Base-by-base conservation (phyloP, 2,329 filamentous ascomycete species). In the Microcera coccophila region DNA sequence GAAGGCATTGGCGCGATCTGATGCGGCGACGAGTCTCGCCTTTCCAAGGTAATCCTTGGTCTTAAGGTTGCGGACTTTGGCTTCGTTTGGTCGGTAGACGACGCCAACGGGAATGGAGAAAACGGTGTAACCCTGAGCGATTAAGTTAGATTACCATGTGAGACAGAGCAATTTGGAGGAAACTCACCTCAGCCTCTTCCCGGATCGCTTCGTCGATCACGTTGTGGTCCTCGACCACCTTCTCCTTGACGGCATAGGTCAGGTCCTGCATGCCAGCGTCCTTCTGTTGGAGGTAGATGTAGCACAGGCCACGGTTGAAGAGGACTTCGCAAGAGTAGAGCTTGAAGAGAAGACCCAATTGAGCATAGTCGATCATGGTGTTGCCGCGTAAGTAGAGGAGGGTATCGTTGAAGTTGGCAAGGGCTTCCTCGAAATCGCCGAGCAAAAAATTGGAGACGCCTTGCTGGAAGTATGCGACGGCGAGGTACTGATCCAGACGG, bases 321-420 rank as follows among this genome's bases (percentile, higher is more conserved):
- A 98, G 75, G 3, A 96, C 91, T 62, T 98, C 93, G 70, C 93
- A 98, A 1, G 93, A 96, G 67, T 91, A 97, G 10, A 98, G 74
- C 66, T 95, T 95, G 74, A 97, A 98, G 45, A 94, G 85, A 34
- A 98, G 78, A 16, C 93, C 93, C 37, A 98, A 70, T 66, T 98
- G 93, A 47, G 95, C 89, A 66, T 98, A 98, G 68, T 98, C 90
- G 68, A 98, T 98, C 70, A 93, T 88, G 43, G 89, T 90, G 72
- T 98, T 97, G 49, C 93, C 93, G 60, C 93, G 82, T 35, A 98
- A 78, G 67, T 97, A 97, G 32, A 96, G 73, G 31, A 98, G 75
- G 0, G 93, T 96, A 62, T 98, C 93, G 72, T 98, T 98, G 77
- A 98, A 98, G 70, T 97, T 97, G 55, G 90, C 90, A 48, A 97